Percentiles rank a stretch among this genome's conserved stretches.
Evolutionary conservation across 495 filamentous ascomycete species (phyloP).

Genomic region (Apodospora peruviana): DNA sequence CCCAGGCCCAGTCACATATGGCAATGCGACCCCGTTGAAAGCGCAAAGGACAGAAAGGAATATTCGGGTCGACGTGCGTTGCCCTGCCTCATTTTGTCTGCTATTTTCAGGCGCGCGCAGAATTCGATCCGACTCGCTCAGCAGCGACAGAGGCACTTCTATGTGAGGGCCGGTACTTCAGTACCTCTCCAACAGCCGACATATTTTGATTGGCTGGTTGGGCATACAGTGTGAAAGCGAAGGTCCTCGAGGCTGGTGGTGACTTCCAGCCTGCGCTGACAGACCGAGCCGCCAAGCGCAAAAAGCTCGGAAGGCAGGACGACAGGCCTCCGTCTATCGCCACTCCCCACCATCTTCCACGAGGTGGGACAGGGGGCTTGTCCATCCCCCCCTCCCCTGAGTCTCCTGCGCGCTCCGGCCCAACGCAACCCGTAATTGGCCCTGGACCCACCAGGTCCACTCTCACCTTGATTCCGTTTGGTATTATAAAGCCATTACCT

Average conservation of each 20-base stretch:
- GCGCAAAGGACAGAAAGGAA: slow-evolving; percentile 3
- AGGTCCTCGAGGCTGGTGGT: slow-evolving; percentile 8
- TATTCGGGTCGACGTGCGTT: slow-evolving; percentile 1
- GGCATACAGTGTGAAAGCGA: slow-evolving; percentile 7
- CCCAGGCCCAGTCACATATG: slow-evolving; percentile 4
- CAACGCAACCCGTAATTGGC: neutral
- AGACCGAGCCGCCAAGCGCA: no score
- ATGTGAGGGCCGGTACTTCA: neutral
- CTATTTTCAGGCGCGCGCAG: slow-evolving; percentile 10
- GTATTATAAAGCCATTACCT: neutral
- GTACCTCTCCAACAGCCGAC: neutral
- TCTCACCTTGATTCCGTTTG: neutral
- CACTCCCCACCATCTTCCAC: slow-evolving; percentile 12
- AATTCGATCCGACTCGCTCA: slow-evolving; percentile 1
- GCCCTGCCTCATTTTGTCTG: neutral
- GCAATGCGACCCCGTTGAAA: slow-evolving; percentile 1
- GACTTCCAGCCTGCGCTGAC: slow-evolving; percentile 10
- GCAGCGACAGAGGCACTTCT: neutral
- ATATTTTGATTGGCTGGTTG: neutral
- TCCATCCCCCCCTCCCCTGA: neutral
- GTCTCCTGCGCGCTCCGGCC: slow-evolving; percentile 16
- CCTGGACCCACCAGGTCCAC: neutral
- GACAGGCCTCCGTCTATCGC: slow-evolving; percentile 3
- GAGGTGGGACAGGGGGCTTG: neutral
- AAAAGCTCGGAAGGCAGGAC: slow-evolving; percentile 7